Base-by-base conservation (phyloP, 225 moss, liverwort and hornwort species). In the Pseudisothecium myosuroides region DNA sequence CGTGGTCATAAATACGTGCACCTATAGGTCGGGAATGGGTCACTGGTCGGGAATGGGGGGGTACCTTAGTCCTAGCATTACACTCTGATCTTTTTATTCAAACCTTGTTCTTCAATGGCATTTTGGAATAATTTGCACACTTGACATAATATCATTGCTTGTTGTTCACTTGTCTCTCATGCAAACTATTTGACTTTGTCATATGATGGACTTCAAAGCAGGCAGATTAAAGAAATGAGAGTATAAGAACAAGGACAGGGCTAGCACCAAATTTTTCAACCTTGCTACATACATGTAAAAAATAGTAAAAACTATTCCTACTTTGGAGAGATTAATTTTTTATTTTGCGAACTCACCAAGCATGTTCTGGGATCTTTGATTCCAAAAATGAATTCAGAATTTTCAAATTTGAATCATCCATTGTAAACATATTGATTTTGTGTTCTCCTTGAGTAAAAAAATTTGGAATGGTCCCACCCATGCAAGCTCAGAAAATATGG, bases 341-440 rank as follows among this genome's bases (percentile, higher is more conserved):
- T 72, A 26, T 24, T 15, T 43, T 1, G 2, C 0, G 1, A 73
- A 1, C 18, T 18, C 1, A 3, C 9, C 9, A 1, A 14, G 0
- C 0, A 18, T 1, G 0, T 12, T 41, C 13, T 0, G 0, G 0
- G 3, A 2, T 15, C 14, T 71, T 71, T 26, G 26, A 41, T 41
- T 26, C 8, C 0, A 71, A 41, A 71, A 5, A 27, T 41, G 5
- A 43, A 27, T 27, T 41, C 20, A 7, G 5, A 41, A 72, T 43
- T 72, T 43, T 1, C 41, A 43, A 71, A 43, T 43, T 68, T 67
- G 37, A 67, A 67, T 20, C n/a, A 69, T 69, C 39, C 4, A 8
- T 41, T 1, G 14, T 22, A 71, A 73, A 47, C 17, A 74, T 29
- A 29, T 28, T 9, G 23, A 28, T 45, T 45, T 73, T 43, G 0